Base-by-base conservation (phyloP, 805 yeast species). In the Candida tammaniensis region DNA sequence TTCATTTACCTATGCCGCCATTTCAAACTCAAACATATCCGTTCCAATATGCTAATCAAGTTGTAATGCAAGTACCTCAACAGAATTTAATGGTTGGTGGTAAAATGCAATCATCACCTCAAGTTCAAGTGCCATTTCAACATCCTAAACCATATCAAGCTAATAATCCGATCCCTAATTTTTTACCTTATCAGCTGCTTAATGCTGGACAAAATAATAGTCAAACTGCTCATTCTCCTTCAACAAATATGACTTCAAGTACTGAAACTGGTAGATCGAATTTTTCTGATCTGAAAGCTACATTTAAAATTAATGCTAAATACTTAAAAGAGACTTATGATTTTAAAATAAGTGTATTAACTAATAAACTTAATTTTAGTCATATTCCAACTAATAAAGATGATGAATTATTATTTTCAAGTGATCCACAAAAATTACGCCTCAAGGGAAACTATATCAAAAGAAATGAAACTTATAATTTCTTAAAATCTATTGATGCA, bases 401-500 rank as follows among this genome's bases (percentile, higher is more conserved):
- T 5, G 13, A 27, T 4, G 16, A 16, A 23, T 11, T 9, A 9
- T 24, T n/a, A n/a, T n/a, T 24, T 8, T 22, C 17, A 5, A 20
- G 5, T 27, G 21, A 17, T n/a, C 17, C 10, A 4, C 16, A 24
- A 24, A 5, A 5, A 17, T 11, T 17, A 4, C 17, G 17, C 17
- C 4, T 21, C 8, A 19, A 20, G 11, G 5, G 32, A 12, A 16
- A 20, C 22, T 27, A 27, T 27, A 4, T 21, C 8, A 19, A 20
- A 13, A 7, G 32, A 12, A 16, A 20, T 7, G 20, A 21, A 9
- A 27, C 40, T 7, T 36, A 19, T 24, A 23, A 37, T 12, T 35
- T 24, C 18, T 40, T 61, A 16, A 34, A 44, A 17, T 36, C 46
- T 4, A 57, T 59, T 16, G 32, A 57, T 37, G 66, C 66, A 5